These are phyloP conservation scores for Tulasnella sp. DNA, from an alignment of 768 basidiomycete genomes.

Conservation along the genomic window DNA sequence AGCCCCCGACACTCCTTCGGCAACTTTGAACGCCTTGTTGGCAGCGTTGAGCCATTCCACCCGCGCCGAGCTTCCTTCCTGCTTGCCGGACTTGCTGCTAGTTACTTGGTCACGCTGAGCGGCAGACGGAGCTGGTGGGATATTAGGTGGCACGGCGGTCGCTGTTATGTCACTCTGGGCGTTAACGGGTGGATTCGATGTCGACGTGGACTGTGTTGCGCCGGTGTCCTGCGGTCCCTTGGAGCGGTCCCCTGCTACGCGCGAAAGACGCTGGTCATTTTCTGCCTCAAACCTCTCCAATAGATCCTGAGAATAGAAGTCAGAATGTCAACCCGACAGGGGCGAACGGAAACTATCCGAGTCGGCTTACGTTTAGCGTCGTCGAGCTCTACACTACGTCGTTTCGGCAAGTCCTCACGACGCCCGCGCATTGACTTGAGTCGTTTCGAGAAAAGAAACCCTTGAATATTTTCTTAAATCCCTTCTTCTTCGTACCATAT, in stretches of 20 bases:
- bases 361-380: not conserved
- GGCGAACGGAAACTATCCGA: not conserved
- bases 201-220: too few species aligned
- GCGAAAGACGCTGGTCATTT: too few species aligned
- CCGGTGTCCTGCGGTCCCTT: too few species aligned
- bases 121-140: too few species aligned
- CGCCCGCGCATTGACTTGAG: not conserved
- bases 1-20: not conserved
- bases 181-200: too few species aligned
- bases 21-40: not conserved
- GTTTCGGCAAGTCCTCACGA: not conserved
- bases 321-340: not conserved
- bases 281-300: too few species aligned
- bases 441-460: not conserved
- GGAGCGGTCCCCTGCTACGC: too few species aligned
- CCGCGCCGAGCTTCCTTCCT: too few species aligned
- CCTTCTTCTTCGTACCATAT: not conserved
- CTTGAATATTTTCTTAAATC: not conserved
- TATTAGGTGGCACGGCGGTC: too few species aligned
- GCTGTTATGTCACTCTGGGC: too few species aligned
- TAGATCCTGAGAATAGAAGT: not conserved
- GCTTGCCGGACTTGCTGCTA: too few species aligned
- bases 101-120: too few species aligned
- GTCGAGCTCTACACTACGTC: not conserved
- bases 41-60: not conserved